Evolutionary conservation across 2,329 filamentous ascomycete species (phyloP), one percentile per base, ranked within the genome.

Genomic region (Cercospora sp.): DNA sequence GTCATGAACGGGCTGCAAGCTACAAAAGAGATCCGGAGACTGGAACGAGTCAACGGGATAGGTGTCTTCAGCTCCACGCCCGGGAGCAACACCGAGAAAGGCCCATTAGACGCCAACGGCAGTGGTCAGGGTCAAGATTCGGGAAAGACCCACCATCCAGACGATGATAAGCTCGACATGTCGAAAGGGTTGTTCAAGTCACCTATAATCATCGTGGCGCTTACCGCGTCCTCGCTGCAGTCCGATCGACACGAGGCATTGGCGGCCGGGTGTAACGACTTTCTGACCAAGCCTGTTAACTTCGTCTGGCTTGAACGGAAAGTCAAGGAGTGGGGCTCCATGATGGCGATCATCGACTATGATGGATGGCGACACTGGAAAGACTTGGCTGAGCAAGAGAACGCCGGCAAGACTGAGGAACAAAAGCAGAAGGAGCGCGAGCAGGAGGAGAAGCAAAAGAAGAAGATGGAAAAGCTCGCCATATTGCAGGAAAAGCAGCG

Each of bases 311-410:
- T 99, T 28, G 93, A 97, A 79, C 89, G 94, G 67, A 99, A 99
- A 80, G 94, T 98, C 74, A 97, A 96, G 82, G 95, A 99, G 84
- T 99, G 95, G 95, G 95, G 95, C 66, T 98, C 95, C 83, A 99
- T 99, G 95, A 95, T 98, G 83, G 95, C 95, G 9, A 86, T 99
- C 26, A 98, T 99, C 76, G 95, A 99, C 82, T 98, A 95, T 78
- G 94, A 98, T 79, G 95, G 95, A 70, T 99, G 95, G 95, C 88
- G 94, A 65, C 93, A 93, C 80, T 99, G 95, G 95, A 97, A 97
- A 79, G 92, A 95, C 76, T 94, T 92, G 77, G 81, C 81, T 68
- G 72, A 69, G 10, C 74, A 76, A 58, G 73, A 74, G 45, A 76
- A 76, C 37, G 72, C 71, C n/a, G 74, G 71, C 28, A 79, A 78